Conservation (phyloP, 1,284 basidiomycete genomes). For the Sporisorium graminicola region DNA sequence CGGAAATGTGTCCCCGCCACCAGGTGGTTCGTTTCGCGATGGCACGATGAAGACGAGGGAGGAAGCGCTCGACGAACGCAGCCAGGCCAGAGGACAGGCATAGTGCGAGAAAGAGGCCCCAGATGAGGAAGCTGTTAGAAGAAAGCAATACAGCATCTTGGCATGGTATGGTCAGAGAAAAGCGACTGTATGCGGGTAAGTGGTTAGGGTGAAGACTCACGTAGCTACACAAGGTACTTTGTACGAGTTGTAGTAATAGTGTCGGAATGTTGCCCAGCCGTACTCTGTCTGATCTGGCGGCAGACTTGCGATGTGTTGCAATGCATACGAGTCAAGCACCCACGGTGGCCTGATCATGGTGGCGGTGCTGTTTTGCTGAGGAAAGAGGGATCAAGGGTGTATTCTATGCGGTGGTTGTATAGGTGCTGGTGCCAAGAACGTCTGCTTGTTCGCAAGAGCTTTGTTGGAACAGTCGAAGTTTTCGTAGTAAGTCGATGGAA, state of each 20-base stretch:
- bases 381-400: neutral
- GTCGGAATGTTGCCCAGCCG: constrained; percentile 22
- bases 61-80: constrained; percentile 10
- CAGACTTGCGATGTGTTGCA: constrained; percentile 13
- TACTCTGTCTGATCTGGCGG: constrained; percentile 18
- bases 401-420: neutral
- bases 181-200: neutral
- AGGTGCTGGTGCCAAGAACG: neutral
- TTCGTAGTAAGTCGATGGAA: neutral
- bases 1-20: constrained; percentile 28
- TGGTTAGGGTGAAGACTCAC: constrained; percentile 8
- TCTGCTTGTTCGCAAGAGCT: neutral
- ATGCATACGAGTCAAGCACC: constrained; percentile 19
- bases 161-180: neutral
- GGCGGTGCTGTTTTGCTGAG: too few species aligned
- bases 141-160: neutral
- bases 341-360: constrained; percentile 24
- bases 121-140: constrained; percentile 22
- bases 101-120: constrained; percentile 17
- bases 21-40: constrained; percentile 4
- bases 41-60: constrained; percentile 5
- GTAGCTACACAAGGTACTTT: constrained; percentile 30
- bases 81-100: constrained; percentile 2
- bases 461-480: neutral
- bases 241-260: constrained; percentile 37